Conservation (phyloP, 208 protist genomes). For the Balamuthia mandrillaris region DNA sequence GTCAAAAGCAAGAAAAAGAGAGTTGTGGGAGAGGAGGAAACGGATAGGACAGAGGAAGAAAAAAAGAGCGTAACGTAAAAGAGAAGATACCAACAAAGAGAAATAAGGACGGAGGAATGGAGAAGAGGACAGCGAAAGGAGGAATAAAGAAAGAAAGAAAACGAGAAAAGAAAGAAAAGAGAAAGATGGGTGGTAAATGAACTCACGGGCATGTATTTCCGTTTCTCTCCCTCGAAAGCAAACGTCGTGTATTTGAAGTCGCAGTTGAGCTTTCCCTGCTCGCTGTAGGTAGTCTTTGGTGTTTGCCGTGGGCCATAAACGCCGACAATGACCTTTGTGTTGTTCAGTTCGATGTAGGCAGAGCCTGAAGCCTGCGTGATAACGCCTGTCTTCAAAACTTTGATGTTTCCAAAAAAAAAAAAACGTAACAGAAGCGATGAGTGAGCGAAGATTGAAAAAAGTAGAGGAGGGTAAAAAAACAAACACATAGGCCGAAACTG, state of each 20-base stretch:
- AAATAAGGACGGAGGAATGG: neutral
- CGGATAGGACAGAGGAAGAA: neutral
- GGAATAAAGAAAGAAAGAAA: neutral
- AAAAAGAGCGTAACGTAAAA: neutral
- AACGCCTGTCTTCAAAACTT: slow-evolving; percentile 69
- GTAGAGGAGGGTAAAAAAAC: neutral
- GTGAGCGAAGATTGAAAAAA: neutral
- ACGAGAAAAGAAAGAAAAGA: neutral
- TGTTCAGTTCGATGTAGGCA: slow-evolving; percentile 67
- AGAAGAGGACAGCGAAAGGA: neutral
- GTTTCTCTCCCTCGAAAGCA: slow-evolving; percentile 27
- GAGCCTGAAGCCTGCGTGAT: slow-evolving; percentile 65
- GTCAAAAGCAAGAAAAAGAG: too few relatives aligned
- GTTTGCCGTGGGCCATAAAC: slow-evolving; percentile 65
- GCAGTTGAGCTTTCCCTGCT: slow-evolving; percentile 65
- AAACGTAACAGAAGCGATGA: neutral
- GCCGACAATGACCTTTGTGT: slow-evolving; percentile 64
- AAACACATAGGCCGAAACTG: slow-evolving; percentile 7
- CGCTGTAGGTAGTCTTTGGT: slow-evolving; percentile 61
- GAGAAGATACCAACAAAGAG: neutral
- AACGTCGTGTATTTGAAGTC: slow-evolving; percentile 67
- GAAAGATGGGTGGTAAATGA: neutral
- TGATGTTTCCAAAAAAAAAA: neutral
- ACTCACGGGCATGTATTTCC: slow-evolving; percentile 22
- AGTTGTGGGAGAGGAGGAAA: too few relatives aligned